Conservation (phyloP, 2,329 filamentous ascomycete species). For the Cercospora sp. region DNA sequence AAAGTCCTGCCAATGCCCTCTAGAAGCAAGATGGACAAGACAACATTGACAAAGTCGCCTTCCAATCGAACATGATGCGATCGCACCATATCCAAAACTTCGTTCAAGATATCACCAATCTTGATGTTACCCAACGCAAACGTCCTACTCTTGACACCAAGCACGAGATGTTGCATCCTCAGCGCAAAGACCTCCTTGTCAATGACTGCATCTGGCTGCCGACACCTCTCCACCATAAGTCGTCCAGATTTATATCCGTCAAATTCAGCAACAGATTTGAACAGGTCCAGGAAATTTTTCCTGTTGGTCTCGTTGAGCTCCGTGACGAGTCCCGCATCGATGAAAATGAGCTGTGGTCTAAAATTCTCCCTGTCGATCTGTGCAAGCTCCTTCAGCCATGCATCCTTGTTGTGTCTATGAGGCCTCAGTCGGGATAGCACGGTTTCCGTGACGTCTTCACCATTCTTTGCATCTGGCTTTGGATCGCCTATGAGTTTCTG, state of each 20-base stretch:
- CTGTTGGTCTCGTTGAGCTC: slow-evolving; percentile 86
- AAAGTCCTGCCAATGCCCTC: slow-evolving; percentile 90
- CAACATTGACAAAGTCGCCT: slow-evolving; percentile 97
- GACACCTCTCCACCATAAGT: slow-evolving; percentile 92
- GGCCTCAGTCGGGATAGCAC: slow-evolving; percentile 79
- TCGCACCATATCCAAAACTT: slow-evolving; percentile 89
- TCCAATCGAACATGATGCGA: slow-evolving; percentile 90
- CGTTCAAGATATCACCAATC: slow-evolving; percentile 90
- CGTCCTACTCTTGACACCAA: slow-evolving; percentile 85
- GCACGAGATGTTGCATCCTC: slow-evolving; percentile 93
- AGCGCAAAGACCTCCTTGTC: slow-evolving; percentile 88
- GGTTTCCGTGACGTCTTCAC: slow-evolving; percentile 79
- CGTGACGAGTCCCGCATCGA: slow-evolving; percentile 93
- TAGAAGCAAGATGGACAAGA: slow-evolving; percentile 87
- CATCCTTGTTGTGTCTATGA: slow-evolving; percentile 60
- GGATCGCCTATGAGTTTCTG: slow-evolving; percentile 23
- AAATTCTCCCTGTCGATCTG: slow-evolving; percentile 85
- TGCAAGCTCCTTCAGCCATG: slow-evolving; percentile 72
- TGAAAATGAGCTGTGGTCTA: slow-evolving; percentile 92
- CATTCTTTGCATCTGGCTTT: slow-evolving; percentile 46
- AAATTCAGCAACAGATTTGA: slow-evolving; percentile 93
- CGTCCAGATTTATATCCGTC: slow-evolving; percentile 94
- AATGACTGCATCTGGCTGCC: slow-evolving; percentile 85
- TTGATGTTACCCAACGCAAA: slow-evolving; percentile 91
- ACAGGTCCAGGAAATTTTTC: slow-evolving; percentile 88